Base-by-base conservation (phyloP, 2,329 filamentous ascomycete species). In the Madurella mycetomatis region DNA sequence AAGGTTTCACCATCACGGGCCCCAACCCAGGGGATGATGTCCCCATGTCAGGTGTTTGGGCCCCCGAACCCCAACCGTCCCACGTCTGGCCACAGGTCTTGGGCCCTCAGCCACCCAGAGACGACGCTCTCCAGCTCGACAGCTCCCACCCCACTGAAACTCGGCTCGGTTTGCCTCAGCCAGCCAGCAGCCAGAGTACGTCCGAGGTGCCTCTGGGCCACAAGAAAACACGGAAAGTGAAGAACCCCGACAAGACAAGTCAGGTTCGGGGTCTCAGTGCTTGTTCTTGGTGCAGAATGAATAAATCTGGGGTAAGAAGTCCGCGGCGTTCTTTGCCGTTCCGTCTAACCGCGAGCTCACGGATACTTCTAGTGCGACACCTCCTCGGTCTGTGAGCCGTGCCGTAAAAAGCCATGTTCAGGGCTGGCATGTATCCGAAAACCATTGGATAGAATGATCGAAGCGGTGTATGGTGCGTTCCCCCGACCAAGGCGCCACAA, bases 211-310 rank as follows among this genome's bases (percentile, higher is more conserved):
- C 51, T 16, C 47, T 40, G 17, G 40, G 31, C 43, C 48, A 47
- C 8, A 60, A 51, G 47, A 60, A 40, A 41, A 43, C 45, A 18
- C 58, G 62, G n/a, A 47, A 19, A 7, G 41, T 64, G 37, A 53
- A 51, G 52, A 67, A 73, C 58, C 72, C 69, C 41, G 69, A 73
- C 56, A 72, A 77, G 65, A 78, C 77, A 42, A 76, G 75, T 49
- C 71, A 72, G 51, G 75, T 80, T 51, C 75, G 77, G 59, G 74
- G 76, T 63, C 70, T 69, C 61, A 73, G 73, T 54, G 75, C 77
- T 34, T 80, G 77, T 60, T 69, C 74, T 51, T 72, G 72, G 53
- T 80, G 77, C 65, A 75, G 72, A 60, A 69, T 75, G 57, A 72
- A 70, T 60, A 79, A 77, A 68, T 72, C 73, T 61, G 66, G 69